phyloP scores from a whole-genome alignment of 164 flowering plant genomes.

The Stephania cephalantha region DNA sequence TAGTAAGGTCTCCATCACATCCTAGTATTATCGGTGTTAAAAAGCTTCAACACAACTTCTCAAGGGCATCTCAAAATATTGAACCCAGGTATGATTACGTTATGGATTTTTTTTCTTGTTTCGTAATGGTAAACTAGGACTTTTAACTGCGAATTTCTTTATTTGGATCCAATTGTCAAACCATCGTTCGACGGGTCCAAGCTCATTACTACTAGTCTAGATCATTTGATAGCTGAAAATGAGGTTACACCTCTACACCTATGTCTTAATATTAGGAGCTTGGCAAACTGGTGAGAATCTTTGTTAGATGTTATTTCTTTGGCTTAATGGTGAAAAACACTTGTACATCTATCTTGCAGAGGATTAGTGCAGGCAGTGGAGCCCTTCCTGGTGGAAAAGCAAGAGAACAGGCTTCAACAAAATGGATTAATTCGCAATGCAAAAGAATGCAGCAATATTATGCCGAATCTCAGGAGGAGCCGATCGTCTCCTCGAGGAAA shows the following conservation, averaged over 20 bases:
- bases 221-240: background rate
- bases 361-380: constrained; percentile 34
- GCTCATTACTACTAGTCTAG: background rate
- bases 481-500: constrained; percentile 69
- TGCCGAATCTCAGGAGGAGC: constrained; percentile 51
- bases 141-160: no score
- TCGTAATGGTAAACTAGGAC: background rate
- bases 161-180: background rate
- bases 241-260: background rate
- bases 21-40: constrained; percentile 24
- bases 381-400: constrained; percentile 25
- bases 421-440: constrained; percentile 20
- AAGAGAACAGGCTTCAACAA: constrained; percentile 35
- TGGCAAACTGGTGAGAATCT: background rate
- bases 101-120: background rate
- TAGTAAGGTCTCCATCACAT: constrained; percentile 22
- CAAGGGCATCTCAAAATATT: constrained; percentile 45
- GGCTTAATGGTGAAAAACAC: background rate
- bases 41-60: constrained; percentile 34
- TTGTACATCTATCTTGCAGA: constrained; percentile 25
- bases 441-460: constrained; percentile 38
- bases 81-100: constrained; percentile 41
- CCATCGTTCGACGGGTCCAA: background rate
- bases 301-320: background rate
- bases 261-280: no score